A percentile compares a stretch with the other conserved stretches of the same genome.
These are phyloP conservation scores for Fennellomyces sp. DNA, from an alignment of 371 early-diverging fungal genomes.

Conservation along the genomic window DNA sequence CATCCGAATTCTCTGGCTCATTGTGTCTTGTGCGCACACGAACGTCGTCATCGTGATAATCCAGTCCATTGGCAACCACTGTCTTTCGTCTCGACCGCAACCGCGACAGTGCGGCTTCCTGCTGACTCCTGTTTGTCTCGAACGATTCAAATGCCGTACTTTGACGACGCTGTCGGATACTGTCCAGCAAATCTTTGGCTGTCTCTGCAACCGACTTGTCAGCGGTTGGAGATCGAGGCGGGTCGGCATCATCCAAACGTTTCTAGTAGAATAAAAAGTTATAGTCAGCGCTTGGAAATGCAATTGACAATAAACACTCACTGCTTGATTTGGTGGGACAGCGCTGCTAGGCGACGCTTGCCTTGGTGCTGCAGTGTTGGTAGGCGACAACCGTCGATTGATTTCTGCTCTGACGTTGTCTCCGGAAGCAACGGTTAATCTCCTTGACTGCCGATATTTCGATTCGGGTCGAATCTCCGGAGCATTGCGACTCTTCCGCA, in stretches of 20 bases:
- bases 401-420: too few species aligned
- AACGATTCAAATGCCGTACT: not conserved
- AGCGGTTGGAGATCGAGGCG: not conserved
- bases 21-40: too few species aligned
- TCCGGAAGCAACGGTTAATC: too few species aligned
- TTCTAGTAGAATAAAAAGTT: not conserved
- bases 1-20: too few species aligned
- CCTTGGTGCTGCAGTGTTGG: too few species aligned
- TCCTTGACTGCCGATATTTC: not conserved
- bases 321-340: too few species aligned
- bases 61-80: not conserved
- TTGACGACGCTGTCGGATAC: slow-evolving; percentile 18
- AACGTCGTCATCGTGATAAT: not conserved
- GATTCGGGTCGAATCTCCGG: not conserved
- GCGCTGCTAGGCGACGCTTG: too few species aligned
- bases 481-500: not conserved
- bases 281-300: not conserved
- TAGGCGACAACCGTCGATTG: too few species aligned
- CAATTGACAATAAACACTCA: too few species aligned
- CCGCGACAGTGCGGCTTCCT: not conserved
- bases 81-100: slow-evolving; percentile 5
- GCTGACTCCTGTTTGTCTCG: not conserved
- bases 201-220: slow-evolving; percentile 19
- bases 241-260: not conserved
- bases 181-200: slow-evolving; percentile 19